Evolutionary conservation across 1,284 basidiomycete species (phyloP), one percentile per base, ranked within the genome.

Genomic region (Polyporus tsugae): DNA sequence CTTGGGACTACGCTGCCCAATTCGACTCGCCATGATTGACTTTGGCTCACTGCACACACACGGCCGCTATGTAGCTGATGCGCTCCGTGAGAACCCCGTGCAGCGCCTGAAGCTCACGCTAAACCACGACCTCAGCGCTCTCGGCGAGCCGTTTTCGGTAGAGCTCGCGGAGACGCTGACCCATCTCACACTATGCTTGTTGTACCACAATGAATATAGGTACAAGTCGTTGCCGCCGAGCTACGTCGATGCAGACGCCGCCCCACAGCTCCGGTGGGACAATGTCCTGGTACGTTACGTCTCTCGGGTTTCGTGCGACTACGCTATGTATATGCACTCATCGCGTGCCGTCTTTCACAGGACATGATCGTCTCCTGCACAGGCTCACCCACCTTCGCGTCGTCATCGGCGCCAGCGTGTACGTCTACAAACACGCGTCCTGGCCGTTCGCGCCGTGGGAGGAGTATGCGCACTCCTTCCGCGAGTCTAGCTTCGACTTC

Each of bases 171-270:
- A 4, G 7, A 46, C n/a, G 7, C 4, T 46, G 6, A 46, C 44
- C 2, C 44, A 46, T n/a, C 44, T 46, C n/a, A 46, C n/a, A 7
- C 44, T 46, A 7, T 22, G n/a, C 44, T 4, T 46, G n/a, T 10
- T 10, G 6, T 46, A 46, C 2, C 22, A n/a, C n/a, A 46, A 22
- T 7, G 2, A 22, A n/a, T 46, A 46, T 4, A n/a, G 44, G 7
- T 46, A 3, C n/a, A 0, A 22, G 1, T 9, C n/a, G n/a, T 0
- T 2, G 44, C n/a, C 22, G 5, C n/a, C 0, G n/a, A 9, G n/a
- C 9, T n/a, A 29, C 29, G 29, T 2, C 29, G 29, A 29, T 29
- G 29, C 29, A 2, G 29, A 29, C 29, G 29, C 29, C 29, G 29
- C 29, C 29, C 29, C 29, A 29, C 29, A 46, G n/a, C 44, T 9